phyloP scores from a whole-genome alignment of 1,284 basidiomycete genomes.

The Boletellus deceptivus region DNA sequence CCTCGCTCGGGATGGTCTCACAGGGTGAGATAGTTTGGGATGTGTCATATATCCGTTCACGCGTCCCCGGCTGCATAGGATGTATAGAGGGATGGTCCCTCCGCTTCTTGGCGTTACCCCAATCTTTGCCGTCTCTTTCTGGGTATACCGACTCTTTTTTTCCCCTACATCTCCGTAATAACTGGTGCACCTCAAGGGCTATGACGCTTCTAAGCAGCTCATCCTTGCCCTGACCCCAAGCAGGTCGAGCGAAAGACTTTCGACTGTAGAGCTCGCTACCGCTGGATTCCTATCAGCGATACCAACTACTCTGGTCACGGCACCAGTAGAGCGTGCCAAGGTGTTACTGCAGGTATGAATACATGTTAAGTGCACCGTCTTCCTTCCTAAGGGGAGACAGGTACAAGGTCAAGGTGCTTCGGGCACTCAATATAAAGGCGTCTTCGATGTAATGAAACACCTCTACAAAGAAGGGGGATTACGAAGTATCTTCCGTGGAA shows the following conservation, averaged over 20 bases:
- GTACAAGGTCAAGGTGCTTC: slow-evolving; percentile 85
- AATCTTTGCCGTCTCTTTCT: slow-evolving; percentile 98
- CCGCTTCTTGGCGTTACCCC: slow-evolving; percentile 96
- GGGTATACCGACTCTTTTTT: slow-evolving; percentile 53
- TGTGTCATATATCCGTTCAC: slow-evolving; percentile 7
- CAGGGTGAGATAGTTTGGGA: slow-evolving; percentile 55
- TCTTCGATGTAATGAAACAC: slow-evolving; percentile 87
- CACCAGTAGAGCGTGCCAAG: slow-evolving; percentile 96
- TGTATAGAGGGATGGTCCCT: slow-evolving; percentile 97
- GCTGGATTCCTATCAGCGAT: slow-evolving; percentile 96
- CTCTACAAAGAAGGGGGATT: slow-evolving; percentile 95
- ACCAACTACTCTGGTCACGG: slow-evolving; percentile 89
- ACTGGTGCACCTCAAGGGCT: slow-evolving; percentile 59
- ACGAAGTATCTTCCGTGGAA: slow-evolving; percentile 91
- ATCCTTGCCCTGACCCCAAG: slow-evolving; percentile 74
- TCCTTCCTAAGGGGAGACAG: slow-evolving; percentile 36
- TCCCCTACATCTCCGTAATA: not conserved
- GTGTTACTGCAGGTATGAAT: slow-evolving; percentile 82
- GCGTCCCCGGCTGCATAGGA: slow-evolving; percentile 40
- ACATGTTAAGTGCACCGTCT: slow-evolving; percentile 1
- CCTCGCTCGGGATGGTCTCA: slow-evolving; percentile 83
- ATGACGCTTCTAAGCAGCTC: slow-evolving; percentile 90
- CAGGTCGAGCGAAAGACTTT: slow-evolving; percentile 62
- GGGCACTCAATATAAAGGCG: slow-evolving; percentile 82
- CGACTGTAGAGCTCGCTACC: slow-evolving; percentile 81